phyloP scores from a whole-genome alignment of 768 basidiomycete genomes.

The Mycena capillaripes region DNA sequence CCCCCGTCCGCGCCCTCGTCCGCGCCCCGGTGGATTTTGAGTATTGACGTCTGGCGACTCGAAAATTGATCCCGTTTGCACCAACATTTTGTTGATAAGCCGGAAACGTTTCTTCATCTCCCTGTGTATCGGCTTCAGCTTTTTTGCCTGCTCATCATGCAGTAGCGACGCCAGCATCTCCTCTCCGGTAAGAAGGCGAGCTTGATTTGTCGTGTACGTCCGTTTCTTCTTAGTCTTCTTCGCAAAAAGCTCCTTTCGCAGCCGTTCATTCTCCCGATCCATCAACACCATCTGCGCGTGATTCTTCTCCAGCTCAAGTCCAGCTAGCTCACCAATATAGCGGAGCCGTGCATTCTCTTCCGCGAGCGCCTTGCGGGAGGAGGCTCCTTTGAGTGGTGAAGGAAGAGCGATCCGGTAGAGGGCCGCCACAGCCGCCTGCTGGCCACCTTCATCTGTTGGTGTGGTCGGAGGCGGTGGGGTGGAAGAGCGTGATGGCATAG shows the following conservation, averaged over 20 bases:
- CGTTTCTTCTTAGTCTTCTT: conserved; percentile 12
- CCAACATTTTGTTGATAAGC: not conserved
- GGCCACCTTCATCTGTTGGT: too few relatives aligned
- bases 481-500: too few relatives aligned
- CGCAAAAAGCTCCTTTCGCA: not conserved
- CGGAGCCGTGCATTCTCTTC: conserved; percentile 11
- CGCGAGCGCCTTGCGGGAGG: conserved; percentile 8
- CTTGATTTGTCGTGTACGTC: not conserved
- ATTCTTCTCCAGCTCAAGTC: conserved; percentile 11
- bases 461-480: not conserved
- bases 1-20: too few relatives aligned
- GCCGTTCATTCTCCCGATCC: not conserved
- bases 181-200: not conserved
- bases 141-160: not conserved
- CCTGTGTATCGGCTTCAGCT: not conserved
- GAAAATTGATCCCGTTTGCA: too few relatives aligned
- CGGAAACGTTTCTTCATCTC: not conserved
- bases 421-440: not conserved
- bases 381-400: not conserved
- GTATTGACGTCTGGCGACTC: too few relatives aligned
- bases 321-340: not conserved
- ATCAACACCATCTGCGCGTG: not conserved
- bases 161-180: not conserved
- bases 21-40: too few relatives aligned
- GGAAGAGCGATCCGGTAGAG: conserved; percentile 1